phyloP scores from a whole-genome alignment of 2,329 filamentous ascomycete genomes.

The Alternaria sp. region DNA sequence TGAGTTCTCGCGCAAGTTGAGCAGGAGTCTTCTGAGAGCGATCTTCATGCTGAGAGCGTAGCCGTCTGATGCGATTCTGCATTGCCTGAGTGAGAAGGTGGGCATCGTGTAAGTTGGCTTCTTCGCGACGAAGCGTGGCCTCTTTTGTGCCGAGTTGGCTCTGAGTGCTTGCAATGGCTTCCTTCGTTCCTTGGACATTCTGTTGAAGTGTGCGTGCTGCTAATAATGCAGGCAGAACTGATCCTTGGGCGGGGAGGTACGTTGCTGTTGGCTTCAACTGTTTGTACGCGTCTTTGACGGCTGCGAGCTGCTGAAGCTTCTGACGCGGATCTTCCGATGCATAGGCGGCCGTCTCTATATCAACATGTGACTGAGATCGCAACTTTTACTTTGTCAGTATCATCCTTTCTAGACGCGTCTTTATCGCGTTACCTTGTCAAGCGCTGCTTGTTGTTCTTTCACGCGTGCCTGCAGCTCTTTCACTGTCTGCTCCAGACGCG shows the following conservation, averaged over 20 bases:
- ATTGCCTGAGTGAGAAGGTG: slow-evolving; percentile 56
- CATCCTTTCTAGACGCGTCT: neutral
- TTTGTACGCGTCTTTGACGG: slow-evolving; percentile 70
- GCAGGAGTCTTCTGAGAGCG: slow-evolving; percentile 65
- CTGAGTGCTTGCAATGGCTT: slow-evolving; percentile 58
- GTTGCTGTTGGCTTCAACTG: slow-evolving; percentile 67
- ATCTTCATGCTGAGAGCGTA: slow-evolving; percentile 64
- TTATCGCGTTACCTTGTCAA: slow-evolving; percentile 51
- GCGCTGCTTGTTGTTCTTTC: slow-evolving; percentile 54
- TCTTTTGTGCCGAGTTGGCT: slow-evolving; percentile 49
- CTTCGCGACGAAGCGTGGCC: slow-evolving; percentile 52
- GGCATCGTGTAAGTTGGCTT: slow-evolving; percentile 56
- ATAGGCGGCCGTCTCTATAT: slow-evolving; percentile 35
- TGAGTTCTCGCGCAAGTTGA: slow-evolving; percentile 67
- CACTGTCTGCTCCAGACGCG: slow-evolving; percentile 70
- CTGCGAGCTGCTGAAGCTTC: slow-evolving; percentile 54
- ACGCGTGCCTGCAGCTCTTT: slow-evolving; percentile 67
- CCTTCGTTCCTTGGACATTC: slow-evolving; percentile 68
- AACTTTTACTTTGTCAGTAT: slow-evolving; percentile 52
- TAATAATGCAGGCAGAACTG: slow-evolving; percentile 72
- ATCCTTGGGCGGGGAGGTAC: slow-evolving; percentile 70
- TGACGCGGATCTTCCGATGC: slow-evolving; percentile 43
- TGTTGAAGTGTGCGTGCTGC: slow-evolving; percentile 71
- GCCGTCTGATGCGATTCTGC: slow-evolving; percentile 62
- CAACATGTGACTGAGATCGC: slow-evolving; percentile 37